phyloP scores from a whole-genome alignment of 2,329 filamentous ascomycete genomes.

The Fusarium sororula region DNA sequence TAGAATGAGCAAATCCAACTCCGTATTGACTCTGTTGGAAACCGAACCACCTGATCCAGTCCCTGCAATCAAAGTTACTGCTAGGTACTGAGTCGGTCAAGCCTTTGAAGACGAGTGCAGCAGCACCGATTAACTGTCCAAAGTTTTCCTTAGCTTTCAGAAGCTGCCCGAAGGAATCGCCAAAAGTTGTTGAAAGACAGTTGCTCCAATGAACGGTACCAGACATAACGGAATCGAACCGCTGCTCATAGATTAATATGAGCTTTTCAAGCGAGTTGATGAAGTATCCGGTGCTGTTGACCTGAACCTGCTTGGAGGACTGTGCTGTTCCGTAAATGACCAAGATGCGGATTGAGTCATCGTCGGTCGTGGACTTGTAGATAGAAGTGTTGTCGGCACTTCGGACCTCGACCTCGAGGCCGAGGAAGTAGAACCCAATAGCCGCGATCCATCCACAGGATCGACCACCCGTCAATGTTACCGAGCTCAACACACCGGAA shows the following conservation, averaged over 20 bases:
- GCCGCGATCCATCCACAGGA: background rate
- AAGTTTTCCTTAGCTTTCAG: rapidly evolving
- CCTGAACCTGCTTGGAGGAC: rapidly evolving
- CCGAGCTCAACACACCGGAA: rapidly evolving
- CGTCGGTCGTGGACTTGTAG: rapidly evolving
- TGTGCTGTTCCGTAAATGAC: rapidly evolving
- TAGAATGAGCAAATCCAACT: rapidly evolving
- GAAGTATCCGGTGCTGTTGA: rapidly evolving
- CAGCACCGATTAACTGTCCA: rapidly evolving
- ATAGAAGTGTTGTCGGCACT: rapidly evolving
- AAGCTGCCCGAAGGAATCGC: rapidly evolving
- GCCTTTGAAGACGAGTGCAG: rapidly evolving
- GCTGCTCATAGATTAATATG: rapidly evolving
- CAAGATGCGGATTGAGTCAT: rapidly evolving
- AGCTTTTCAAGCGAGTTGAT: rapidly evolving
- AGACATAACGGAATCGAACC: rapidly evolving
- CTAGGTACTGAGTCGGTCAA: rapidly evolving
- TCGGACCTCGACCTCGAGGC: background rate
- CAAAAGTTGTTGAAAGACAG: rapidly evolving
- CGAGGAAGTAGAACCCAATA: background rate
- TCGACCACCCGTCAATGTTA: background rate
- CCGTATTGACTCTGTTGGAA: background rate
- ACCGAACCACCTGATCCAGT: background rate
- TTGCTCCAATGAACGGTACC: rapidly evolving
- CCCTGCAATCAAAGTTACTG: rapidly evolving